Base-by-base conservation (phyloP, 2,329 filamentous ascomycete species). In the Pseudogymnoascus verrucosus region DNA sequence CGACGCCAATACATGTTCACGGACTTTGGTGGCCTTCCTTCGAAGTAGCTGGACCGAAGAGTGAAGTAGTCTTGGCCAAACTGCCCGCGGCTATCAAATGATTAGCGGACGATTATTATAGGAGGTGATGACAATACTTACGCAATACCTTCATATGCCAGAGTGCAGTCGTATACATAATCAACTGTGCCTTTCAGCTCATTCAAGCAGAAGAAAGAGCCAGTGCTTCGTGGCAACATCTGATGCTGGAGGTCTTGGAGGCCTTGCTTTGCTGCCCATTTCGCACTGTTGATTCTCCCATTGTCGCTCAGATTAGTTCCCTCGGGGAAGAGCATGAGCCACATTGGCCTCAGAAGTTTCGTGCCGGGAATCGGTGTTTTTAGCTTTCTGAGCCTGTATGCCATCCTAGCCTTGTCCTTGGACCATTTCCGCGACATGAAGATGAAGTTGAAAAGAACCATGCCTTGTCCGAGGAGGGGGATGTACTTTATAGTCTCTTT, bases 1-100 rank as follows among this genome's bases (percentile, higher is more conserved):
- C 92, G 87, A 62, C 95, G 86, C 91, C 93, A 99, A 76, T 96
- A 89, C 80, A 98, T 93, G 76, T 97, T 98, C 71, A 98, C 93
- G 1, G 92, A 96, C 74, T 93, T 96, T 1, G 93, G 95, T 0
- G 93, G 89, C 1, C 90, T 86, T 11, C 95, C 93, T 74, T 95
- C 86, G 67, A 97, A 88, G 73, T 95, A 96, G 3, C 91, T 96
- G 60, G 92, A 92, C 2, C 85, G 84, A 3, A 99, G 80, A 0
- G 90, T 93, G 75, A 96, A 98, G 71, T 90, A 89, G 60, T 96
- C 86, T 73, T 98, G 93, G n/a, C 93, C 93, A 69, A 88, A 97
- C 70, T 89, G 83, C 40, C 88, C 90, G 64, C 88, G 89, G 23
- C 68, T 74, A 40, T 63, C 40, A 31, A 36, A 16, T 5, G 19